A percentile compares a stretch with the other conserved stretches of the same genome.
phyloP scores from a whole-genome alignment of 768 basidiomycete species.

The Coprinellus aureogranulatus region DNA sequence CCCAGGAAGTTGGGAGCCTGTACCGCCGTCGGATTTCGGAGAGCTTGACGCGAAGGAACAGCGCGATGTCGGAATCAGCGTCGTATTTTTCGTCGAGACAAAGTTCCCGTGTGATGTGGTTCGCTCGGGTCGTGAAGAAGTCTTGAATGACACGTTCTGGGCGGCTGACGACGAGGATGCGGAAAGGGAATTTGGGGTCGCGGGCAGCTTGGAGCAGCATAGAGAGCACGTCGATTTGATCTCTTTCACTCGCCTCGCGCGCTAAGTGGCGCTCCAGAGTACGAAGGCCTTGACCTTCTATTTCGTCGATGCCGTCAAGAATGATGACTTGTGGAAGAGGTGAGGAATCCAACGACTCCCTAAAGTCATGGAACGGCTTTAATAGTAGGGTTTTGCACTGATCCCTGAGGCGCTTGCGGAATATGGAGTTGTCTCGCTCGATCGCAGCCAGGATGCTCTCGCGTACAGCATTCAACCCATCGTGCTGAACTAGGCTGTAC shows the following conservation, averaged over 20 bases:
- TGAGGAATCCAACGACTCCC: neutral
- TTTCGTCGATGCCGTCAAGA: conserved; percentile 14
- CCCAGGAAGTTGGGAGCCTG: conserved; percentile 7
- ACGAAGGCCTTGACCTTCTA: neutral
- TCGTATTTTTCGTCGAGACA: neutral
- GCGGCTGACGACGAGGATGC: conserved; percentile 5
- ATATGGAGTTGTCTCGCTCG: no score
- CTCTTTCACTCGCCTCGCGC: neutral
- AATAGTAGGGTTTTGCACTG: neutral
- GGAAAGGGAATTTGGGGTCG: neutral
- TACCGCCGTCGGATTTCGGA: neutral
- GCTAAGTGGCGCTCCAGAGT: neutral
- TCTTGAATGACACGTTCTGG: conserved; percentile 2
- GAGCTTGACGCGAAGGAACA: neutral
- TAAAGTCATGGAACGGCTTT: neutral
- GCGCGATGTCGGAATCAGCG: neutral
- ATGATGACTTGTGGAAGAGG: conserved; percentile 1
- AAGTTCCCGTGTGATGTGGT: neutral
- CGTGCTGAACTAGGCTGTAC: neutral
- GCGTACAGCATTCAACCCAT: neutral
- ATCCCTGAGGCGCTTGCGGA: no score
- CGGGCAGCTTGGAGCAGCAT: neutral
- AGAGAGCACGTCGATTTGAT: conserved; percentile 2
- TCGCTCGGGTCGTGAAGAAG: neutral
- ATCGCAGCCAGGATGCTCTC: neutral